Evolutionary conservation across 805 yeast species (phyloP).

Genomic region (Naumovozyma castellii): DNA sequence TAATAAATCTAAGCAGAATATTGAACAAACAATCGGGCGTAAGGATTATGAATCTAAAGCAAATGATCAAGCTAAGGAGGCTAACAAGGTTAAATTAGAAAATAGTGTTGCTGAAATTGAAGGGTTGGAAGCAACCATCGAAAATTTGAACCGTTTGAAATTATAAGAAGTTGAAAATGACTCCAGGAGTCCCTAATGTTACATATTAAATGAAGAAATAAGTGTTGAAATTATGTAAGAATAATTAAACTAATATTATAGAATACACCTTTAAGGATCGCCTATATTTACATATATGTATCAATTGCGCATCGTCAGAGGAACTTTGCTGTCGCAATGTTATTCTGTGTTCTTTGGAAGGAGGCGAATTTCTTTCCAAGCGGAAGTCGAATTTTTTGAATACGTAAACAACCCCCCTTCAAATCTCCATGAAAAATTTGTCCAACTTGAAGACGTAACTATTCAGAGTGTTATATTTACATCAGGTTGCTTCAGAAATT

Average conservation of each 20-base stretch:
- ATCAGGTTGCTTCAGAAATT: too few species aligned
- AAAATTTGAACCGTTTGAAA: slow-evolving; percentile 72
- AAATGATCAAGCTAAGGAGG: slow-evolving; percentile 67
- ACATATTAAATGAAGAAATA: too few species aligned
- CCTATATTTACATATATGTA: too few species aligned
- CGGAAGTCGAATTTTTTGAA: too few species aligned
- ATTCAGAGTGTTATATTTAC: too few species aligned
- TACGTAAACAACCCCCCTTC: too few species aligned
- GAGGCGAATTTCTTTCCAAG: too few species aligned
- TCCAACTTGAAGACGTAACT: not conserved
- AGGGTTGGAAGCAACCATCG: slow-evolving; percentile 78
- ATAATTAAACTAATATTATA: not conserved
- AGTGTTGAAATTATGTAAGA: not conserved
- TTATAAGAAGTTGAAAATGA: slow-evolving; percentile 30
- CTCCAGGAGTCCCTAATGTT: not conserved
- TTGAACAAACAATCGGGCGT: slow-evolving; percentile 59
- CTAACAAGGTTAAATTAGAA: slow-evolving; percentile 58
- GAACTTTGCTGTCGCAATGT: too few species aligned
- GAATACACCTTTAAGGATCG: not conserved
- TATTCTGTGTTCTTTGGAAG: too few species aligned
- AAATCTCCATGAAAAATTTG: not conserved
- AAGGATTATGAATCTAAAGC: slow-evolving; percentile 85
- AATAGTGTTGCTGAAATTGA: slow-evolving; percentile 77
- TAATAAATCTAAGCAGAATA: slow-evolving; percentile 46
- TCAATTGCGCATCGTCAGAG: too few species aligned